phyloP scores from a whole-genome alignment of 257 asterid genomes.

The Galeopsis tetrahit region DNA sequence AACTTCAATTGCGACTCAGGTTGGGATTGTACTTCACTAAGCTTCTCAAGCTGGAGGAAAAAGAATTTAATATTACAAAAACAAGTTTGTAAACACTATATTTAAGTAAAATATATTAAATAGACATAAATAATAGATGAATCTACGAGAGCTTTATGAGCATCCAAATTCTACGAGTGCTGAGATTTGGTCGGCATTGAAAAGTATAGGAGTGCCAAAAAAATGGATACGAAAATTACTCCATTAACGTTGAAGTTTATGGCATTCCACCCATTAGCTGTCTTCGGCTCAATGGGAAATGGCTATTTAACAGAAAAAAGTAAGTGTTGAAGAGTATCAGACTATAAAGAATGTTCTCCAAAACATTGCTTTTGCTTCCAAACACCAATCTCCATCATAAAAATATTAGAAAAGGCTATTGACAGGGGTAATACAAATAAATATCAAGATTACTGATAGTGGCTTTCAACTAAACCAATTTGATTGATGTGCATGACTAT shows the following conservation, averaged over 20 bases:
- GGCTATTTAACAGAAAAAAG: background rate
- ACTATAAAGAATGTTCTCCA: background rate
- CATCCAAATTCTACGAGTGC: background rate
- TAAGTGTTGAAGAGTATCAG: background rate
- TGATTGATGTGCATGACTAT: conserved; percentile 2
- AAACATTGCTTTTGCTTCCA: background rate
- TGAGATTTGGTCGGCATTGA: background rate
- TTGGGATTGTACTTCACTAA: conserved; percentile 80
- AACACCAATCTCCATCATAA: background rate
- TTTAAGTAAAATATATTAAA: background rate
- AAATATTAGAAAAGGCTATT: background rate
- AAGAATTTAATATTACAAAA: conserved; percentile 11
- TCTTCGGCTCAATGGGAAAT: background rate
- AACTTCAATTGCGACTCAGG: conserved; percentile 94
- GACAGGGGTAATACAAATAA: background rate
- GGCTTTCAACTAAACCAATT: conserved; percentile 2
- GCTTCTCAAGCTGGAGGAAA: conserved; percentile 79
- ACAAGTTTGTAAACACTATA: conserved; percentile 12
- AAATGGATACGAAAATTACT: background rate
- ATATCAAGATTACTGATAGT: background rate
- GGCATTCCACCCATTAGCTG: background rate
- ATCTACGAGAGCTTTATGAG: conserved; percentile 13
- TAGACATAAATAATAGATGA: background rate
- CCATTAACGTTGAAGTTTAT: background rate
- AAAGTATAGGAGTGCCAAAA: background rate